Conservation (phyloP, 2,329 filamentous ascomycete genomes). For the Coniochaeta hoffmannii region DNA sequence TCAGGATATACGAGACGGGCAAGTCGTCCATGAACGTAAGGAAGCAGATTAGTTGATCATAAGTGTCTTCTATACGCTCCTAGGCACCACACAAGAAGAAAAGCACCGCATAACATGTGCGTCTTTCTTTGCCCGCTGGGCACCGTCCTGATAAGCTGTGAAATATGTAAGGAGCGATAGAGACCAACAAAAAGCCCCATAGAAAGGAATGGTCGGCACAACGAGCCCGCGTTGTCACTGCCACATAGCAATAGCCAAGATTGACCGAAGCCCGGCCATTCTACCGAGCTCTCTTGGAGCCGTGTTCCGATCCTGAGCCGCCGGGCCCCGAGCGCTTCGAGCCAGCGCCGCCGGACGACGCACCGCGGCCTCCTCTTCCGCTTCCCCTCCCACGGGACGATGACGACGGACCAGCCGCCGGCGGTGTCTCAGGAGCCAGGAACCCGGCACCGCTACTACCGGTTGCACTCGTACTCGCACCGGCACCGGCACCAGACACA, state of each 20-base stretch:
- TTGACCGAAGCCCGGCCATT: not conserved
- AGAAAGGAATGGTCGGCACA: not conserved
- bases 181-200: not conserved
- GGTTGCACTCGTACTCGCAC: conserved; percentile 3
- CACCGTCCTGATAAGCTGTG: no score
- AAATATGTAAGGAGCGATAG: not conserved
- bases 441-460: conserved; percentile 8
- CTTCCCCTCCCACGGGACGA: conserved; percentile 3
- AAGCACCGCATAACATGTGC: no score
- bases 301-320: conserved; percentile 4
- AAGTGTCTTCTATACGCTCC: no score
- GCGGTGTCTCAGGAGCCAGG: conserved; percentile 11
- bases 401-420: not conserved
- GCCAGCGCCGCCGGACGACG: conserved; percentile 5
- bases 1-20: no score
- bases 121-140: no score
- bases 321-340: conserved; percentile 8
- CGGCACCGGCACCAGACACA: not conserved
- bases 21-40: no score
- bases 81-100: no score
- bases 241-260: not conserved
- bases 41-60: no score
- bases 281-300: conserved; percentile 6
- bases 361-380: not conserved
- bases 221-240: not conserved